phyloP scores from a whole-genome alignment of 108 stramenopile species.

The Skeletonema marinoi region DNA sequence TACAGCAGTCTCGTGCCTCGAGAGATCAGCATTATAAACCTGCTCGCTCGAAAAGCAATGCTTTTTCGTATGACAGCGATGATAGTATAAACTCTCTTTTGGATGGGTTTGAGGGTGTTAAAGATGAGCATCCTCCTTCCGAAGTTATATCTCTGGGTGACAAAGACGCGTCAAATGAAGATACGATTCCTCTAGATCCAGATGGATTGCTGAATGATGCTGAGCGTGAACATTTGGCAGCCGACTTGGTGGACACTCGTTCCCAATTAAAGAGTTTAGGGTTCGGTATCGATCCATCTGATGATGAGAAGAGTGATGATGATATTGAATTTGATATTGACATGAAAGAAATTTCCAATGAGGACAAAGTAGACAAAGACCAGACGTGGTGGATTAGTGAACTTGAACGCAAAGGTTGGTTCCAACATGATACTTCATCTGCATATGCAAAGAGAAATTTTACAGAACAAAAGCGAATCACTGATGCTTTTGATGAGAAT shows the following conservation, averaged over 20 bases:
- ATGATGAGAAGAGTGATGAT: neutral
- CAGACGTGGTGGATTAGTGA: constrained; percentile 47
- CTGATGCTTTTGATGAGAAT: constrained; percentile 9
- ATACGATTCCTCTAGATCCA: neutral
- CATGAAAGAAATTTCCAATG: neutral
- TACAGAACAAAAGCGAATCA: neutral
- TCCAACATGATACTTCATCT: constrained; percentile 39
- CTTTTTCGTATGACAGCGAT: constrained; percentile 12
- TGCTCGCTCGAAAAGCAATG: neutral
- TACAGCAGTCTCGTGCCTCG: neutral
- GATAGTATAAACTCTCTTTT: constrained; percentile 23
- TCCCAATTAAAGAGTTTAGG: constrained; percentile 17
- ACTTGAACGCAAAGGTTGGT: constrained; percentile 38
- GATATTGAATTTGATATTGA: neutral
- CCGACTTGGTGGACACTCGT: constrained; percentile 18
- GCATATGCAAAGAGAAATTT: constrained; percentile 16
- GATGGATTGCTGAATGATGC: neutral
- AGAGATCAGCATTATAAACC: neutral
- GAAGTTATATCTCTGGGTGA: neutral
- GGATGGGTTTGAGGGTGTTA: constrained; percentile 3
- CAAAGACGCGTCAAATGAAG: neutral
- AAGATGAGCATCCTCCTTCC: neutral
- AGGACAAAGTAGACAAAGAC: constrained; percentile 7
- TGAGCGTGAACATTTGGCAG: constrained; percentile 11
- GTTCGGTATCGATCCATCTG: constrained; percentile 10